phyloP scores from a whole-genome alignment of 495 filamentous ascomycete species.

The Immersiella caudata region DNA sequence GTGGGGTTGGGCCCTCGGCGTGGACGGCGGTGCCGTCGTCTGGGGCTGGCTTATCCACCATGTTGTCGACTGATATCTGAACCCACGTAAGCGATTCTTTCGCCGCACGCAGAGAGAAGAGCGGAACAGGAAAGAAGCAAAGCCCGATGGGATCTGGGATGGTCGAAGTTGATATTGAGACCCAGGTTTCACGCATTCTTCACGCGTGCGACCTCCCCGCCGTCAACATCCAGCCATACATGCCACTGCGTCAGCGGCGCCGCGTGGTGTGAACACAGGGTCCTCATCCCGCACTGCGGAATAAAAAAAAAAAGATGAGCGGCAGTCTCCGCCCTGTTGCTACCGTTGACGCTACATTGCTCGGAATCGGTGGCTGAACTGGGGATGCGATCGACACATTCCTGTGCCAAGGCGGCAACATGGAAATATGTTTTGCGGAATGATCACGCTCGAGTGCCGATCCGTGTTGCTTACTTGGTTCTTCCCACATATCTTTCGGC shows the following conservation, averaged over 20 bases:
- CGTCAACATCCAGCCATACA: neutral
- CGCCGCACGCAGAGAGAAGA: neutral
- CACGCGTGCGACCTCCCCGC: neutral
- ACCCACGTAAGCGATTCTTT: neutral
- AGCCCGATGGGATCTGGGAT: neutral
- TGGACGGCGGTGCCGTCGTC: neutral
- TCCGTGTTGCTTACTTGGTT: neutral
- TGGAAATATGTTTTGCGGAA: neutral
- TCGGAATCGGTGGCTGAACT: constrained; percentile 11
- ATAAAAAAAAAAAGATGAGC: neutral
- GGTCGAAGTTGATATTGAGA: neutral
- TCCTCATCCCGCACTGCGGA: neutral
- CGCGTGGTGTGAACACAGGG: neutral
- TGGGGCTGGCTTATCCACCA: neutral
- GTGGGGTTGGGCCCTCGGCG: neutral
- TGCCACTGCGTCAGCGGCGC: neutral
- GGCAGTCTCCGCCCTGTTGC: neutral
- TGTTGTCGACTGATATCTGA: neutral
- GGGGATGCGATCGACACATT: constrained; percentile 7
- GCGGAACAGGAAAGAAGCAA: neutral
- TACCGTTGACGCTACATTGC: neutral
- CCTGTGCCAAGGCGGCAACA: neutral
- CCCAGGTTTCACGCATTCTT: neutral
- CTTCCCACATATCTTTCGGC: neutral
- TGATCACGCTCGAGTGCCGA: neutral